Percentiles rank a stretch among this genome's conserved stretches.
Conservation (phyloP, 1,284 basidiomycete species). For the Ustilago nuda region DNA sequence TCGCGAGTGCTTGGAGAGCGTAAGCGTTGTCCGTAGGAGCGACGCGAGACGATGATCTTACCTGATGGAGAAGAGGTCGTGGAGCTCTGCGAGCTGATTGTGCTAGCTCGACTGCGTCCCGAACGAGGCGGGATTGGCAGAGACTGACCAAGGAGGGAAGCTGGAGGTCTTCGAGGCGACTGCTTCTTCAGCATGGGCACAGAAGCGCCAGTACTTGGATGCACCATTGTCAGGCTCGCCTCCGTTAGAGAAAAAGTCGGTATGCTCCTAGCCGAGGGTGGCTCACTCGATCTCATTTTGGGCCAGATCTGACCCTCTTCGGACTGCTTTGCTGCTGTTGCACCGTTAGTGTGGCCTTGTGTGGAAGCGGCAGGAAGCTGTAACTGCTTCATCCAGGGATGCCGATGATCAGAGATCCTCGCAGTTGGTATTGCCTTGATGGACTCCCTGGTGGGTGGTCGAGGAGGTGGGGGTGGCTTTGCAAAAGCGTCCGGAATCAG, state of each 20-base stretch:
- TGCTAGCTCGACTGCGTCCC: conserved; percentile 41
- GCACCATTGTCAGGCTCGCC: conserved; percentile 15
- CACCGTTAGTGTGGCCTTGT: not conserved
- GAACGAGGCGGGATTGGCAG: conserved; percentile 44
- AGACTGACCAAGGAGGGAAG: conserved; percentile 32
- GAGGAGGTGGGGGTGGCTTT: not conserved
- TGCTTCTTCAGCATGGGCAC: not conserved
- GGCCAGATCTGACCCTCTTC: conserved; percentile 16
- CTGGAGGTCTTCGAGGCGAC: conserved; percentile 32
- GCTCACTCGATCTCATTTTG: conserved; percentile 12
- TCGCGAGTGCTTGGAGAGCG: conserved; percentile 19
- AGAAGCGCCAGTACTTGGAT: not conserved
- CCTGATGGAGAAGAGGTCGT: conserved; percentile 35
- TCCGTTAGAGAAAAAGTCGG: conserved; percentile 25
- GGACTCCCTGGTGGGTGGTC: not conserved
- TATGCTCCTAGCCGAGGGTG: not conserved
- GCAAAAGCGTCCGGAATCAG: conserved; percentile 33
- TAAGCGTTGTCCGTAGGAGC: conserved; percentile 35
- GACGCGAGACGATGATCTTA: conserved; percentile 43
- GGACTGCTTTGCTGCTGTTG: not conserved
- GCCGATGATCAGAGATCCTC: conserved; percentile 33
- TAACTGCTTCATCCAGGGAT: conserved; percentile 50
- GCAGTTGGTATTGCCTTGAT: not conserved
- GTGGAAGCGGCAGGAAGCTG: conserved; percentile 14
- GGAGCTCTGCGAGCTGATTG: conserved; percentile 48